Base-by-base conservation (phyloP, 108 stramenopile species). In the Nitzschia inconspicua region DNA sequence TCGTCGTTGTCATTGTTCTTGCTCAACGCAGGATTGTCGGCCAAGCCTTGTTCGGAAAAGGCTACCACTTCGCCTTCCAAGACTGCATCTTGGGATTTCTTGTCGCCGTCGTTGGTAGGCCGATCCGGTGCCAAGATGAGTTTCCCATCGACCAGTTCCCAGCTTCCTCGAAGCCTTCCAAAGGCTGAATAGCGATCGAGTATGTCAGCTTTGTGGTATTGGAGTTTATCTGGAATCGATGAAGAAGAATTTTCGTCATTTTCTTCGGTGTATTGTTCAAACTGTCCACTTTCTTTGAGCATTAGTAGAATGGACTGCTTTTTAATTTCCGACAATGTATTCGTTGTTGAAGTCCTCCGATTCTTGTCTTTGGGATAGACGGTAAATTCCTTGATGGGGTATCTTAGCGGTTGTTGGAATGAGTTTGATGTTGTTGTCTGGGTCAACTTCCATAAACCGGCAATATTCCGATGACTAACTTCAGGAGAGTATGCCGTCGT, bases 371-470 rank as follows among this genome's bases (percentile, higher is more conserved):
- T 73, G 23, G 90, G 90, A 65, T 79, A 82, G 7, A 76, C 79
- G 13, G 90, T 91, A 52, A 91, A 91, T 59, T 91, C 90, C 47
- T 91, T 91, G 65, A 91, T 66, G 8, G 89, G 82, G 16, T 60
- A 73, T n/a, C n/a, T n/a, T n/a, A n/a, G n/a, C n/a, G n/a, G n/a
- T n/a, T n/a, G n/a, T 18, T 23, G 63, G 25, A 30, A 46, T 18
- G 47, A 31, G 29, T 58, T 52, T 25, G 65, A 10, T 10, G 47
- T 9, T 23, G 23, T 35, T 25, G 37, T 43, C 23, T 73, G 66
- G 6, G 68, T 76, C 26, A 76, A 44, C 65, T 70, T 62, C 73
- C 90, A 91, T 20, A 91, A 57, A 14, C 90, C 90, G 3, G 80
- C 86, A 19, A 91, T 79, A 8, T 70, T 83, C 16, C 76, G 70